These are phyloP conservation scores for Geoglossum glabrum DNA, from an alignment of 495 filamentous ascomycete genomes.

Conservation along the genomic window DNA sequence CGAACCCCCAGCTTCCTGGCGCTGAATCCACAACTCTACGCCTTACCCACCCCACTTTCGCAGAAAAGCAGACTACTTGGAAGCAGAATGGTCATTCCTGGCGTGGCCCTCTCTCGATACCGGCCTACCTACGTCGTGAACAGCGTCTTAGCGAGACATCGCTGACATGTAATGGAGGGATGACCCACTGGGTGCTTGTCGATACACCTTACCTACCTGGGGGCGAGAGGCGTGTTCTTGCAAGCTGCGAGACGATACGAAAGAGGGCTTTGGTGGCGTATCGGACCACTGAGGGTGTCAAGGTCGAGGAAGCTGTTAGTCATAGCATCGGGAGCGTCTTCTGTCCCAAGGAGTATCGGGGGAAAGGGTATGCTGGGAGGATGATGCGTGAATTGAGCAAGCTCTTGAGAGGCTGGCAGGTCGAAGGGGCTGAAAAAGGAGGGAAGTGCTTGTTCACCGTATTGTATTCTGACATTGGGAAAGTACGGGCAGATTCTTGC, in stretches of 20 bases:
- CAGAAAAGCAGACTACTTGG: constrained; percentile 24
- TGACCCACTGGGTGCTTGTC: constrained; percentile 76
- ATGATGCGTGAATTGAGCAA: constrained; percentile 41
- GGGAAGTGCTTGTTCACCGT: constrained; percentile 38
- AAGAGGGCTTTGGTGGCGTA: constrained; percentile 46
- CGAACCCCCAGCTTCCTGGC: background rate
- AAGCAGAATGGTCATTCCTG: constrained; percentile 49
- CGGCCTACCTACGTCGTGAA: constrained; percentile 65
- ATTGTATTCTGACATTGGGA: constrained; percentile 89
- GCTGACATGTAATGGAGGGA: constrained; percentile 48
- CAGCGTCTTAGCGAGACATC: constrained; percentile 41
- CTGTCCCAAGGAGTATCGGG: constrained; percentile 47
- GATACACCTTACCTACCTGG: constrained; percentile 24
- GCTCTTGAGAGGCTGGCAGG: constrained; percentile 31
- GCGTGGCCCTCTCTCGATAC: constrained; percentile 42
- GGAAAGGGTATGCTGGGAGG: constrained; percentile 58
- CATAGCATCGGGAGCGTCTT: constrained; percentile 82
- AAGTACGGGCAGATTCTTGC: constrained; percentile 21
- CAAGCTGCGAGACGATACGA: constrained; percentile 63
- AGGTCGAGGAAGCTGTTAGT: constrained; percentile 42
- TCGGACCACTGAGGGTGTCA: constrained; percentile 14
- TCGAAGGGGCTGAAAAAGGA: constrained; percentile 15
- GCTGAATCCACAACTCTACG: background rate
- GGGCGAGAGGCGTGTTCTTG: constrained; percentile 36
- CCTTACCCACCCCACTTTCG: background rate